A percentile compares a stretch with the other conserved stretches of the same genome.
Evolutionary conservation across 305 asterid species (phyloP).

Genomic region (Fraxinus albicans): DNA sequence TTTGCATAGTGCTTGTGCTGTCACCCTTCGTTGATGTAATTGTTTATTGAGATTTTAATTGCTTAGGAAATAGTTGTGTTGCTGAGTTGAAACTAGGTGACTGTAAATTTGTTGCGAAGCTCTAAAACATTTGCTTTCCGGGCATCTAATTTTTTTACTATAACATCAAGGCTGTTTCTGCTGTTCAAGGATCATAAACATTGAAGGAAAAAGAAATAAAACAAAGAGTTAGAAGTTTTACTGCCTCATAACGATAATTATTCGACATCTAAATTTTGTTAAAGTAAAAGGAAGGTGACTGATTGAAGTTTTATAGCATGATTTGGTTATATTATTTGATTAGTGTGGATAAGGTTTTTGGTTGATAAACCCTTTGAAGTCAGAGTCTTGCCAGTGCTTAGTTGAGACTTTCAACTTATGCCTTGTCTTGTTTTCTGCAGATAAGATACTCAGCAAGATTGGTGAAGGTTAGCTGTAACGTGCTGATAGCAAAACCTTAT

Average conservation of each 20-base stretch:
- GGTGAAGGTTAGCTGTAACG: conserved; percentile 71
- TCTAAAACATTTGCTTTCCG: background rate
- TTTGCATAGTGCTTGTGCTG: background rate
- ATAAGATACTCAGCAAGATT: conserved; percentile 63
- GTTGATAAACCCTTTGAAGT: background rate
- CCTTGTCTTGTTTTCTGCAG: conserved; percentile 33
- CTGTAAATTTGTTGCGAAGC: background rate
- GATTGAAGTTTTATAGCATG: background rate
- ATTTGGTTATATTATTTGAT: background rate
- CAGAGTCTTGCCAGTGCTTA: background rate
- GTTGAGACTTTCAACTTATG: conserved; percentile 11
- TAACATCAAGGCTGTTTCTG: background rate
- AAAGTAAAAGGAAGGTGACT: background rate
- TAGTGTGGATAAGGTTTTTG: background rate
- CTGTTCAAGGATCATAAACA: background rate
- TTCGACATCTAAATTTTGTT: background rate
- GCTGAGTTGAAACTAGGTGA: background rate
- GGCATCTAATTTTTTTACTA: background rate
- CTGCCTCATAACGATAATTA: background rate
- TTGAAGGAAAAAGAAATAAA: background rate
- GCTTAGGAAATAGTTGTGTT: conserved; percentile 8
- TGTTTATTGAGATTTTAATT: conserved; percentile 2
- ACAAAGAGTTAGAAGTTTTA: background rate
- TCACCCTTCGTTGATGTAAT: background rate
- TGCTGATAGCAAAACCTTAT: conserved; percentile 54